Evolutionary conservation across 352 stramenopile genomes (phyloP).

Genomic region (Phytophthora podocarpi): DNA sequence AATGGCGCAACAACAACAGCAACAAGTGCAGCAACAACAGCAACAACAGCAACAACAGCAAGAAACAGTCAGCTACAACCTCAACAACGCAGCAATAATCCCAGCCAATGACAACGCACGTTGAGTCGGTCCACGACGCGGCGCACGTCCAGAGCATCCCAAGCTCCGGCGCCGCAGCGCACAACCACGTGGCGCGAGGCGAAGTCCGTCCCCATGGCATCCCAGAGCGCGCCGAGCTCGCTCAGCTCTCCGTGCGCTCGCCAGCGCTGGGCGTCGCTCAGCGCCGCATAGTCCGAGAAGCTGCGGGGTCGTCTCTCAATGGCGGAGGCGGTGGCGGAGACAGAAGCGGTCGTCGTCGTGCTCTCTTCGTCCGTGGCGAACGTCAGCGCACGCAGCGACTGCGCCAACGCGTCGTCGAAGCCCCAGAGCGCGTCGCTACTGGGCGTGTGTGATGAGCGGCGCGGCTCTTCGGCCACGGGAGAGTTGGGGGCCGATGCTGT

Average conservation of each 20-base stretch:
- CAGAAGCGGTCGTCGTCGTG: not conserved
- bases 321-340: not conserved
- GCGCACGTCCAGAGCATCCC: slow-evolving; percentile 45
- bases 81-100: not conserved
- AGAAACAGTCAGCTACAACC: slow-evolving; percentile 33
- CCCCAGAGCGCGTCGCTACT: slow-evolving; percentile 31
- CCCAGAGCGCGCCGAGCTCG: slow-evolving; percentile 49
- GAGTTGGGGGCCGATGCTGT: slow-evolving; percentile 35
- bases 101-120: slow-evolving; percentile 33
- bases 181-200: slow-evolving; percentile 75
- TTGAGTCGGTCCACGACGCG: slow-evolving; percentile 57
- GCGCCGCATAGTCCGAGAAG: slow-evolving; percentile 70
- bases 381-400: slow-evolving; percentile 56
- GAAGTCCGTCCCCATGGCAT: slow-evolving; percentile 58
- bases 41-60: slow-evolving; percentile 1
- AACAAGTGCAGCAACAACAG: slow-evolving; percentile 3
- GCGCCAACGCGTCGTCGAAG: slow-evolving; percentile 44
- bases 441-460: slow-evolving; percentile 1
- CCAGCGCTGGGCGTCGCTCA: slow-evolving; percentile 35
- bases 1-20: not conserved
- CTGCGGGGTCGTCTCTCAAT: slow-evolving; percentile 50
- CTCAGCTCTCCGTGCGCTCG: slow-evolving; percentile 14
- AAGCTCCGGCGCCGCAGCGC: slow-evolving; percentile 39
- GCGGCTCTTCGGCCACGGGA: slow-evolving; percentile 21
- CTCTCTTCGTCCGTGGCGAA: slow-evolving; percentile 30